Evolutionary conservation across 2,329 filamentous ascomycete genomes (phyloP).

Genomic region (Byssochlamys sp.): DNA sequence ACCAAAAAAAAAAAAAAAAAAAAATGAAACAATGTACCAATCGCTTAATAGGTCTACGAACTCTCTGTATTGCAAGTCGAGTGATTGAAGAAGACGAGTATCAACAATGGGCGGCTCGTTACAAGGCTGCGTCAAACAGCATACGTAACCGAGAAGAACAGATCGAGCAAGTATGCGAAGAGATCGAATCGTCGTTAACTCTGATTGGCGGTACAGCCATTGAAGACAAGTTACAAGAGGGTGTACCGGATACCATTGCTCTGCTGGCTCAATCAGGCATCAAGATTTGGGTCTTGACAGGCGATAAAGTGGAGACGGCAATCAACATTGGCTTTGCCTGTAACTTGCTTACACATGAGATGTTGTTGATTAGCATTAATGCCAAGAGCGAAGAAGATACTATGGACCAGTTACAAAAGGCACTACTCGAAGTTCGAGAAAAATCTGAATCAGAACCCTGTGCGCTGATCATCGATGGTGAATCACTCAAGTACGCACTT

Average conservation of each 20-base stretch:
- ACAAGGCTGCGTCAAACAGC: conserved; percentile 75
- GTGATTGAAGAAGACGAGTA: conserved; percentile 77
- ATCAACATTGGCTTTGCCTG: conserved; percentile 99
- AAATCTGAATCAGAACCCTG: conserved; percentile 75
- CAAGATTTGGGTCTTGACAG: conserved; percentile 95
- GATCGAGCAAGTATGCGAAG: conserved; percentile 76
- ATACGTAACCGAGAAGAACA: conserved; percentile 84
- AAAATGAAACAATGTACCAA: too few relatives aligned
- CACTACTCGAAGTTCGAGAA: conserved; percentile 79
- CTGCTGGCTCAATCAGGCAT: conserved; percentile 86
- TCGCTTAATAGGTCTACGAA: conserved; percentile 84
- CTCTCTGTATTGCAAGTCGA: conserved; percentile 81
- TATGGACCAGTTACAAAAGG: conserved; percentile 79
- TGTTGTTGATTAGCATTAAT: conserved; percentile 94
- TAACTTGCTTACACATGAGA: conserved; percentile 91
- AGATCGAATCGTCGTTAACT: conserved; percentile 79
- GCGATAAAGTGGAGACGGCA: conserved; percentile 96
- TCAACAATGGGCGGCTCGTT: conserved; percentile 69
- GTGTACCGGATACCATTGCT: conserved; percentile 89
- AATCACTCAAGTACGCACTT: conserved; percentile 82
- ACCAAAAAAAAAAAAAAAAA: too few relatives aligned
- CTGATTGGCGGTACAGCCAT: conserved; percentile 91
- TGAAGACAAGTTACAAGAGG: conserved; percentile 91
- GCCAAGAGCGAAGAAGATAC: conserved; percentile 61
- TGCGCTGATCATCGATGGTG: conserved; percentile 88